phyloP scores from a whole-genome alignment of 2,329 filamentous ascomycete species.

The Didymella arachidicola region DNA sequence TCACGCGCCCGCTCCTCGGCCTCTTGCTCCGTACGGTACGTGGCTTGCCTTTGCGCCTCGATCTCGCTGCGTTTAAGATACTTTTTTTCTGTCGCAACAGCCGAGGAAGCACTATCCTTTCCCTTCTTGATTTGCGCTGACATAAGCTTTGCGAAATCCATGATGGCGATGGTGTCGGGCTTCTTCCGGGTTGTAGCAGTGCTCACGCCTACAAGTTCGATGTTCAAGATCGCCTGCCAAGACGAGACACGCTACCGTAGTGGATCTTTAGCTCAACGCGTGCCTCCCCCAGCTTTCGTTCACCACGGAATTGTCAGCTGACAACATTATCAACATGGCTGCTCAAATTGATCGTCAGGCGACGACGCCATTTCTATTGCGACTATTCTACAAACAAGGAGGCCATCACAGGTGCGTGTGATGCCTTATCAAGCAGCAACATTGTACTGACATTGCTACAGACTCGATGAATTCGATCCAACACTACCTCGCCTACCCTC shows the following conservation, averaged over 20 bases:
- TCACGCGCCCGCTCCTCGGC: slow-evolving; percentile 74
- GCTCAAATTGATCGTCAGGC: slow-evolving; percentile 68
- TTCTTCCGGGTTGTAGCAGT: neutral
- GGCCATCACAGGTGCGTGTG: slow-evolving; percentile 72
- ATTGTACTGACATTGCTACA: slow-evolving; percentile 42
- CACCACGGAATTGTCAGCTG: neutral
- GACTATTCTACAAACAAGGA: slow-evolving; percentile 80
- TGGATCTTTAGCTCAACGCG: slow-evolving; percentile 25
- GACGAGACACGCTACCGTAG: slow-evolving; percentile 27
- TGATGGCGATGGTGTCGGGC: slow-evolving; percentile 50
- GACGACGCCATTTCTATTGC: slow-evolving; percentile 82
- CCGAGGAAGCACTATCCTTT: slow-evolving; percentile 60
- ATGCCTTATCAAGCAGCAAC: too few species aligned
- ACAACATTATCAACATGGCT: slow-evolving; percentile 41
- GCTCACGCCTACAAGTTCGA: neutral
- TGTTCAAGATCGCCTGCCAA: slow-evolving; percentile 14
- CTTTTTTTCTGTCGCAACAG: slow-evolving; percentile 61
- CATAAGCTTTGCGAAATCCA: slow-evolving; percentile 98
- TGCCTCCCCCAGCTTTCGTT: slow-evolving; percentile 5
- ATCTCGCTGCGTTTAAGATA: slow-evolving; percentile 85
- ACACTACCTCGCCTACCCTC: slow-evolving; percentile 65
- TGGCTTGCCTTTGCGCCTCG: slow-evolving; percentile 80
- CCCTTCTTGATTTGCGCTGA: slow-evolving; percentile 88
- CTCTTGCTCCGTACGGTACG: slow-evolving; percentile 83
- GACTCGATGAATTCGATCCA: slow-evolving; percentile 72